Evolutionary conservation across 2,329 filamentous ascomycete genomes (phyloP), one percentile per base, ranked within the genome.

Genomic region (Trichoderma gracile): DNA sequence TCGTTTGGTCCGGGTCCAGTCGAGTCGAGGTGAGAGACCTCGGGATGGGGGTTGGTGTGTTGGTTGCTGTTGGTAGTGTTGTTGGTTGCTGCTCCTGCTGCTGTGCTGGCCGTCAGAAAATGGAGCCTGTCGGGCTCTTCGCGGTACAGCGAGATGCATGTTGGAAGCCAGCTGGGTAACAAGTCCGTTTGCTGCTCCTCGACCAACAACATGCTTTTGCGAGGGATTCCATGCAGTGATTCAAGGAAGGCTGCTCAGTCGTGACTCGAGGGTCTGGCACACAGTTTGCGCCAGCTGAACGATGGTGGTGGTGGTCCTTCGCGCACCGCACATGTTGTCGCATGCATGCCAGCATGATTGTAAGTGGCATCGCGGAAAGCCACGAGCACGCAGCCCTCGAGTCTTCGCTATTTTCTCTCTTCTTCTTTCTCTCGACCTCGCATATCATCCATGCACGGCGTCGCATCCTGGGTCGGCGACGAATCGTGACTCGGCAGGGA

Each of bases 401-500:
- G 17, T 12, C 17, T 45, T 47, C 6, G 10, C 33, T 9, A 33
- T 38, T 17, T 19, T 59, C 47, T 50, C 30, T 33, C n/a, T 19
- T 21, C 40, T 19, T 33, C 33, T 50, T 25, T 19, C 10, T 7
- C 61, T 54, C 58, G 38, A 15, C 58, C 49, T 62, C 49, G 47
- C 58, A 62, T 43, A 42, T 57, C 23, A n/a, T 55, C 19, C 45
- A 43, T 40, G 56, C 55, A 40, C 49, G 5, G 33, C 21, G 42
- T 57, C n/a, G 27, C 53, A 33, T 27, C 30, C 40, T 43, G 27
- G 33, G 56, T 64, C 43, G 27, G 64, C 46, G 65, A 63, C 66
- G 56, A 68, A 67, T 68, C 76, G 71, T 77, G 73, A 77, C 73
- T 78, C 73, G 78, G 21, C 72, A 74, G 72, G 74, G 73, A 73